Conservation (phyloP, 106 monocot genomes). For the Acorus gramineus region DNA sequence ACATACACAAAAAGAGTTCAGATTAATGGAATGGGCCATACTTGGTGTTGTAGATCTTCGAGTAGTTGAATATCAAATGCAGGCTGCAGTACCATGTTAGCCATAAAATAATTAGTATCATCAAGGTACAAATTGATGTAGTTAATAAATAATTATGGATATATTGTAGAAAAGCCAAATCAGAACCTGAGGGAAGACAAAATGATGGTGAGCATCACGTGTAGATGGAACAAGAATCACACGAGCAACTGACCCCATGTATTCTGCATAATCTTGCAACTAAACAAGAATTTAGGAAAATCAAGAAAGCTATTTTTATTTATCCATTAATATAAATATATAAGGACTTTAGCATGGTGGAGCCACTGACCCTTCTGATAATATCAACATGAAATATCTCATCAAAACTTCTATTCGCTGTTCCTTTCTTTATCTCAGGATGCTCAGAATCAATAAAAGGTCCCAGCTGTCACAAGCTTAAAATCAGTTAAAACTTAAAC, state of each 20-base stretch:
- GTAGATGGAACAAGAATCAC: constrained; percentile 77
- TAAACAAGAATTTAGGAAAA: constrained; percentile 9
- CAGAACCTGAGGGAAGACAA: constrained; percentile 90
- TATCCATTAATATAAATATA: background rate
- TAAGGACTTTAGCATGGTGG: background rate
- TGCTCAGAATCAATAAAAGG: constrained; percentile 97
- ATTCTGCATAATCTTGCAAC: constrained; percentile 67
- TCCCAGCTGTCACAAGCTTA: constrained; percentile 50
- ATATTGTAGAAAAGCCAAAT: background rate
- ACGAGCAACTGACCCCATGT: constrained; percentile 62
- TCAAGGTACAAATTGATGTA: background rate
- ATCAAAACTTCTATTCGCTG: constrained; percentile 55
- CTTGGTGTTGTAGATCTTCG: constrained; percentile 65
- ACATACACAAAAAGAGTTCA: background rate
- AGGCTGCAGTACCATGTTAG: constrained; percentile 37
- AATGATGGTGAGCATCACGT: constrained; percentile 92
- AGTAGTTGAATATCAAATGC: constrained; percentile 54
- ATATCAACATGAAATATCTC: constrained; percentile 78
- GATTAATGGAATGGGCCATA: constrained; percentile 2
- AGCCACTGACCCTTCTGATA: constrained; percentile 46
- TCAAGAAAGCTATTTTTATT: background rate
- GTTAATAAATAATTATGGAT: background rate
- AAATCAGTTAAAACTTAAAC: background rate
- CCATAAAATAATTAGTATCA: background rate
- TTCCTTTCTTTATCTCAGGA: constrained; percentile 84